Evolutionary conservation across 1,284 basidiomycete genomes (phyloP).

Genomic region (Cutaneotrichosporon cutaneum): DNA sequence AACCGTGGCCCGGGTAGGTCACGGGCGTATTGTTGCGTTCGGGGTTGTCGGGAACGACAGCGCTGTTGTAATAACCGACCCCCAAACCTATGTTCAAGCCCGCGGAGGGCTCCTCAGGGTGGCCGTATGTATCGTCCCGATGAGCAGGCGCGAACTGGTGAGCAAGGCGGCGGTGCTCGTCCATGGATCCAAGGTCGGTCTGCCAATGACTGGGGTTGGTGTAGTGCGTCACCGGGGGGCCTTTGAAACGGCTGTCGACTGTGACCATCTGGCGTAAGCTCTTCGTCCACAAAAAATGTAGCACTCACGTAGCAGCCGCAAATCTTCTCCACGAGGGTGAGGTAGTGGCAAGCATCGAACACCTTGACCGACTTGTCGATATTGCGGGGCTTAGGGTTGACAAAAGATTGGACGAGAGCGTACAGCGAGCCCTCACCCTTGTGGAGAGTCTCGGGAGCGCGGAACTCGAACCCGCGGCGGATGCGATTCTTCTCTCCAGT

Average conservation of each 20-base stretch:
- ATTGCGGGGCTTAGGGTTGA: constrained; percentile 87
- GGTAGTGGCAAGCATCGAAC: constrained; percentile 84
- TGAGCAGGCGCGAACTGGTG: background rate
- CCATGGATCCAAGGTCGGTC: background rate
- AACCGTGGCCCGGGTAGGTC: background rate
- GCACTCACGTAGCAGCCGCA: constrained; percentile 85
- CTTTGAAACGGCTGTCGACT: constrained; percentile 8
- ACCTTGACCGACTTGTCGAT: constrained; percentile 99
- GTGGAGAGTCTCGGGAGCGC: constrained; percentile 84
- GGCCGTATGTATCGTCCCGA: background rate
- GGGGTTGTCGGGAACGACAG: background rate
- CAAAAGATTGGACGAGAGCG: constrained; percentile 92
- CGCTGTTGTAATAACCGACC: background rate
- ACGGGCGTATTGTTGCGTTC: background rate
- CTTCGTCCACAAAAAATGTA: background rate
- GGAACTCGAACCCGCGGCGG: constrained; percentile 86
- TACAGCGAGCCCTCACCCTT: constrained; percentile 80
- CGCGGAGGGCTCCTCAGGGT: background rate
- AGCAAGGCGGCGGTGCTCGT: background rate
- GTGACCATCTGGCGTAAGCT: background rate
- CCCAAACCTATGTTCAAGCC: background rate
- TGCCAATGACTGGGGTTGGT: background rate
- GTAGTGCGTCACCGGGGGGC: background rate
- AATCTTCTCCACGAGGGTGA: constrained; percentile 83
- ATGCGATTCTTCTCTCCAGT: constrained; percentile 97